Evolutionary conservation across 257 asterid species (phyloP).

Genomic region (Solanum peruvianum): DNA sequence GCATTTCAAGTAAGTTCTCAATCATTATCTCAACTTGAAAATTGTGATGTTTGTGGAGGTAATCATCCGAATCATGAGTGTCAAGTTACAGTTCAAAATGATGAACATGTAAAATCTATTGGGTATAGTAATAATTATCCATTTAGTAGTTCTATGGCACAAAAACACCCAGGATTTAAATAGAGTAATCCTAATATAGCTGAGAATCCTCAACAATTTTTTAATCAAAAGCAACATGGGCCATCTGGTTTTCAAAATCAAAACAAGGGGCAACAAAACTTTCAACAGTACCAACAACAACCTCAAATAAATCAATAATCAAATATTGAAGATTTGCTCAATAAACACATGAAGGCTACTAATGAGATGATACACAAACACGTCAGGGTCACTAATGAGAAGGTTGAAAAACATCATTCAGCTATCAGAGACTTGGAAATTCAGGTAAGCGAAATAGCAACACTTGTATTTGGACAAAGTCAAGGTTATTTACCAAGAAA

Average conservation of each 20-base stretch:
- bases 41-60: not conserved
- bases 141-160: not conserved
- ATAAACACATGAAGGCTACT: not conserved
- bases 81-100: not conserved
- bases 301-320: not conserved
- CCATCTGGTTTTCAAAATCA: not conserved
- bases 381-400: too few relatives aligned
- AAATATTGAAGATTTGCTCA: not conserved
- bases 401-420: too few relatives aligned
- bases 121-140: not conserved
- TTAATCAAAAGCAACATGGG: not conserved
- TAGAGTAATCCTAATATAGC: not conserved
- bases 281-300: not conserved
- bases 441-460: too few relatives aligned
- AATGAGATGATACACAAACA: too few relatives aligned
- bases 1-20: not conserved
- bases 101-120: not conserved
- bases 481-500: too few relatives aligned
- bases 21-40: not conserved
- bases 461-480: too few relatives aligned
- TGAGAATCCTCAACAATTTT: not conserved
- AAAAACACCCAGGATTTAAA: not conserved
- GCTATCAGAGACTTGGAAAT: too few relatives aligned
- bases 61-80: not conserved
- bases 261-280: not conserved